These are phyloP conservation scores for Fonsecaea erecta DNA, from an alignment of 2,329 filamentous ascomycete genomes.

Conservation along the genomic window DNA sequence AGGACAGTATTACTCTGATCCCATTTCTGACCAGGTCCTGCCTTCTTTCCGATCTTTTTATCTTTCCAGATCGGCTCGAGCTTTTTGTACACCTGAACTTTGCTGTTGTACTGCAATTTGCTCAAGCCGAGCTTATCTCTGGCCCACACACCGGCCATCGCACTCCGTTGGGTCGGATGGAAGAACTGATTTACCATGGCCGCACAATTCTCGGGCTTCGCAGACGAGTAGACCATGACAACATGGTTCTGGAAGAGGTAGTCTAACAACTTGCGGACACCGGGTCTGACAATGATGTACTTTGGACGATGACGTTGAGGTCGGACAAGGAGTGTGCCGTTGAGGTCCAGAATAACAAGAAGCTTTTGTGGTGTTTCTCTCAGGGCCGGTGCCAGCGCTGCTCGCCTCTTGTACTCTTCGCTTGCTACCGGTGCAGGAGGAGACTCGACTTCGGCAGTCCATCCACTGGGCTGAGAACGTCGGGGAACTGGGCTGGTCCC, in stretches of 20 bases:
- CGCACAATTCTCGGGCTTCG: slow-evolving; percentile 71
- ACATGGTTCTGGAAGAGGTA: slow-evolving; percentile 76
- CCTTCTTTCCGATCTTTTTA: slow-evolving; percentile 51
- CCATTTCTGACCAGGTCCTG: slow-evolving; percentile 56
- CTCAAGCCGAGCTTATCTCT: slow-evolving; percentile 76
- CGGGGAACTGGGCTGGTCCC: neutral
- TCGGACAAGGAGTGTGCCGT: slow-evolving; percentile 84
- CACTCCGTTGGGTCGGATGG: slow-evolving; percentile 59
- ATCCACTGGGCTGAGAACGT: neutral
- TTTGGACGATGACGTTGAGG: slow-evolving; percentile 56
- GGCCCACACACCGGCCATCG: slow-evolving; percentile 74
- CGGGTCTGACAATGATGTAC: slow-evolving; percentile 68
- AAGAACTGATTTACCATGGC: slow-evolving; percentile 67
- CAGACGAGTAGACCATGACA: slow-evolving; percentile 91
- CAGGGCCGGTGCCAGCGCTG: slow-evolving; percentile 51
- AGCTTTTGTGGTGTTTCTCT: slow-evolving; percentile 63
- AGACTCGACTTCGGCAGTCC: slow-evolving; percentile 14
- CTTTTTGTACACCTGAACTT: slow-evolving; percentile 89
- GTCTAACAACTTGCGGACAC: slow-evolving; percentile 69
- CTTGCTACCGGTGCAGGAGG: slow-evolving; percentile 62
- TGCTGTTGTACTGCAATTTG: slow-evolving; percentile 65
- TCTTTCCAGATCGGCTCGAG: slow-evolving; percentile 72
- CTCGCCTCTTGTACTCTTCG: slow-evolving; percentile 62
- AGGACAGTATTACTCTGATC: slow-evolving; percentile 85
- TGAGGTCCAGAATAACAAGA: slow-evolving; percentile 87